Percentiles rank a stretch among this genome's conserved stretches.
Evolutionary conservation across 208 protist species (phyloP).

Genomic region (Crithidia expoeki): DNA sequence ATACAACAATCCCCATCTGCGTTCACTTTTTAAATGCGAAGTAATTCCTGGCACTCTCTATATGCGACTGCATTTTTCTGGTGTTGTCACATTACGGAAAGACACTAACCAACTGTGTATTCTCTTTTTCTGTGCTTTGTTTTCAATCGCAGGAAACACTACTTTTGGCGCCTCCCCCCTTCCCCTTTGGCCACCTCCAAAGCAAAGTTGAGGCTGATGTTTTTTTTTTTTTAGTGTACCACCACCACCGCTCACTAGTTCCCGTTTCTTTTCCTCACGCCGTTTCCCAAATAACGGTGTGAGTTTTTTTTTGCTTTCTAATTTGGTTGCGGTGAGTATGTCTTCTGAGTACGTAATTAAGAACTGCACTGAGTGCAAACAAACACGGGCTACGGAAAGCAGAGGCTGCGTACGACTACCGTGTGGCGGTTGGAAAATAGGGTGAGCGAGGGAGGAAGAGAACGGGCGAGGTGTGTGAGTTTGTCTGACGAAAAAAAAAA

Average conservation of each 20-base stretch:
- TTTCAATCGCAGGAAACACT: slow-evolving; percentile 7
- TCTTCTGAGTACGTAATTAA: too few relatives aligned
- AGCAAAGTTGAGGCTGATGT: background rate
- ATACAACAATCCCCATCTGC: background rate
- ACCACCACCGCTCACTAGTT: background rate
- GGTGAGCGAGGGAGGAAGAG: too few relatives aligned
- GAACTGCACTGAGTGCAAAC: too few relatives aligned
- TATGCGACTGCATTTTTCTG: background rate
- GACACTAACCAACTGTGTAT: too few relatives aligned
- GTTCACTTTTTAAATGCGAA: background rate
- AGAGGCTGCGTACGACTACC: too few relatives aligned
- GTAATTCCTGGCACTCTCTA: slow-evolving; percentile 18
- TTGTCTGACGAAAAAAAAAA: too few relatives aligned
- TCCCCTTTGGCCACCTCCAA: background rate
- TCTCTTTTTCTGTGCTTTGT: background rate
- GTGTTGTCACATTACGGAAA: too few relatives aligned
- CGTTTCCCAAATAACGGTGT: background rate
- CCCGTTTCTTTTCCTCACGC: background rate
- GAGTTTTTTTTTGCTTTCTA: background rate
- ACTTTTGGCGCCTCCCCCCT: background rate
- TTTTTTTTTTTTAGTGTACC: background rate
- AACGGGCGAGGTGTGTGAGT: too few relatives aligned
- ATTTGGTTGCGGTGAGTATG: too few relatives aligned
- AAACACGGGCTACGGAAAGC: too few relatives aligned
- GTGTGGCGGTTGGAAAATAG: too few relatives aligned